A percentile compares a stretch with the other conserved stretches of the same genome.
Evolutionary conservation across 768 basidiomycete genomes (phyloP).

Genomic region (Mrakia gelida): DNA sequence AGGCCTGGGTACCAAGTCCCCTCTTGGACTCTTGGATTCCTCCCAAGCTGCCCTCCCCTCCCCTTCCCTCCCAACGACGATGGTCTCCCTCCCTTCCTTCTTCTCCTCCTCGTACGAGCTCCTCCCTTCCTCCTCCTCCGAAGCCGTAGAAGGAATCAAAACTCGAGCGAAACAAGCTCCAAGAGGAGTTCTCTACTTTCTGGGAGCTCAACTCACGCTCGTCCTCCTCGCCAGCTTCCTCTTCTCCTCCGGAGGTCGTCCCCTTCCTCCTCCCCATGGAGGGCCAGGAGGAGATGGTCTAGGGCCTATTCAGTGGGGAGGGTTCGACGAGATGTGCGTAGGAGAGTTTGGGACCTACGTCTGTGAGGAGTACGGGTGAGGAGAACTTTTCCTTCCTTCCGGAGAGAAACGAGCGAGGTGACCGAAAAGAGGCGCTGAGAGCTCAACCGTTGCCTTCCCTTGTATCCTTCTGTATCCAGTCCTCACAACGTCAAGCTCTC

Average conservation of each 20-base stretch:
- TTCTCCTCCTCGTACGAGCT: background rate
- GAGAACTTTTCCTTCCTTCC: too few species aligned
- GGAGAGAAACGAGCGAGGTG: background rate
- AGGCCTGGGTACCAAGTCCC: background rate
- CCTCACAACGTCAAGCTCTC: constrained; percentile 17
- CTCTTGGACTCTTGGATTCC: background rate
- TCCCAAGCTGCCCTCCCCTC: too few species aligned
- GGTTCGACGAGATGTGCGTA: constrained; percentile 1
- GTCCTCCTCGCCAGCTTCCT: background rate
- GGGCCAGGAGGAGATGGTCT: too few species aligned
- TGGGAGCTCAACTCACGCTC: background rate
- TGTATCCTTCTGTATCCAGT: background rate
- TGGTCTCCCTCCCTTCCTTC: constrained; percentile 1
- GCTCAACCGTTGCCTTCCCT: background rate
- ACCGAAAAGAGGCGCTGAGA: background rate
- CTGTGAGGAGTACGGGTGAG: constrained; percentile 12
- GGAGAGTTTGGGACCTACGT: constrained; percentile 8
- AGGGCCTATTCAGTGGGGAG: background rate
- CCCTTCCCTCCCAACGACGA: background rate
- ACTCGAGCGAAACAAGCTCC: background rate
- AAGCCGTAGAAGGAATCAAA: background rate
- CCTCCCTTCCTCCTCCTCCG: background rate
- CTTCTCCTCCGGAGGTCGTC: background rate
- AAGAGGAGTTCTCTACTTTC: background rate
- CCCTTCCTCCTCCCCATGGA: background rate